Percentiles rank a stretch among this genome's conserved stretches.
Evolutionary conservation across 2,329 filamentous ascomycete species (phyloP).

Genomic region (Coniosporium tulheliwenetii): DNA sequence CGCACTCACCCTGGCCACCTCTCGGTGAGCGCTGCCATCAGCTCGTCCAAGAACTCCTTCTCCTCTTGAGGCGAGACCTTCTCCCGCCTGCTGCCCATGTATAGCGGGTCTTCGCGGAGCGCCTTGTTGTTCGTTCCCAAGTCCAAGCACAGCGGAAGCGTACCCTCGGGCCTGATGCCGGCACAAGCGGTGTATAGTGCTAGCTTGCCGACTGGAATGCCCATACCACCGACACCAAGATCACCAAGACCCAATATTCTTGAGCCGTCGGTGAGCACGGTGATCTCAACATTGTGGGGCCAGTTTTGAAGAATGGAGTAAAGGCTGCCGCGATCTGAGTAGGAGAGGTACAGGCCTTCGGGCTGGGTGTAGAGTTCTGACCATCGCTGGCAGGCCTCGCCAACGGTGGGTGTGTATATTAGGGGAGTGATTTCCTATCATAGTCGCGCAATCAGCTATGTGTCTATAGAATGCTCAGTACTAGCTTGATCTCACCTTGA

Average conservation of each 20-base stretch:
- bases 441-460: neutral
- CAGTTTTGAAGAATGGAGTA: slow-evolving; percentile 82
- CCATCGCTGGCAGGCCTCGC: slow-evolving; percentile 92
- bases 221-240: slow-evolving; percentile 91
- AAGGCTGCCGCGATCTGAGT: slow-evolving; percentile 83
- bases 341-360: slow-evolving; percentile 91
- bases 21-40: slow-evolving; percentile 83
- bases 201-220: slow-evolving; percentile 94
- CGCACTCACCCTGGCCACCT: slow-evolving; percentile 45
- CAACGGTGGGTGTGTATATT: slow-evolving; percentile 81
- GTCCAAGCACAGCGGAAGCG: slow-evolving; percentile 47
- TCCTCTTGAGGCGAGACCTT: slow-evolving; percentile 66
- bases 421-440: slow-evolving; percentile 64
- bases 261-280: slow-evolving; percentile 90
- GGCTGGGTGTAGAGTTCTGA: slow-evolving; percentile 90
- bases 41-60: slow-evolving; percentile 87
- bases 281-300: slow-evolving; percentile 89
- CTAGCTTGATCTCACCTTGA: slow-evolving; percentile 27
- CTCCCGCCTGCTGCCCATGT: slow-evolving; percentile 76
- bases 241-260: slow-evolving; percentile 87
- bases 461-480: neutral
- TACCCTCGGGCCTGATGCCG: slow-evolving; percentile 68
- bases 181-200: slow-evolving; percentile 90
- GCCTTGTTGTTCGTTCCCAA: slow-evolving; percentile 48
- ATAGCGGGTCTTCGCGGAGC: slow-evolving; percentile 64